These are phyloP conservation scores for Mycena rebaudengoi DNA, from an alignment of 768 basidiomycete genomes.

Conservation along the genomic window DNA sequence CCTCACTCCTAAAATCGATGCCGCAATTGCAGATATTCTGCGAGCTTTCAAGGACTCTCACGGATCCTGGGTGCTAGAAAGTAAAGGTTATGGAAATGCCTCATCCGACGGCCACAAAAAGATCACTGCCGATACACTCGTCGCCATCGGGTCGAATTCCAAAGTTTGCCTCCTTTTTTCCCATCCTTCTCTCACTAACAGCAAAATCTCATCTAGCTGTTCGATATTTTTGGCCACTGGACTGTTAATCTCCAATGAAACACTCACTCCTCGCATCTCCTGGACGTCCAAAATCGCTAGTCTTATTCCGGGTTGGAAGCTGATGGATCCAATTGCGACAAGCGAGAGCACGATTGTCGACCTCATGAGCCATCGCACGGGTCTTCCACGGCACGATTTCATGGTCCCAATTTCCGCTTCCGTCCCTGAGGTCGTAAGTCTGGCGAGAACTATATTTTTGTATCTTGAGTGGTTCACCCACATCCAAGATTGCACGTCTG, in stretches of 20 bases:
- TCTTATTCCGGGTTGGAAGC: constrained; percentile 24
- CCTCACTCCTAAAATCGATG: too few relatives aligned
- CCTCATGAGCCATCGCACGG: constrained; percentile 36
- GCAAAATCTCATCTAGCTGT: too few relatives aligned
- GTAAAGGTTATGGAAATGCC: constrained; percentile 25
- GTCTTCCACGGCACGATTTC: constrained; percentile 33
- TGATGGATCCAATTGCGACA: constrained; percentile 22
- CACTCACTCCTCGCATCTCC: constrained; percentile 7
- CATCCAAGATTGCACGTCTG: constrained; percentile 26
- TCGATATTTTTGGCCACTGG: constrained; percentile 24
- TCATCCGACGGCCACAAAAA: constrained; percentile 11
- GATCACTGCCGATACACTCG: constrained; percentile 12
- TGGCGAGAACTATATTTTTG: too few relatives aligned
- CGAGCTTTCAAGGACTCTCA: constrained; percentile 6
- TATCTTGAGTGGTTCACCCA: too few relatives aligned
- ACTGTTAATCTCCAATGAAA: constrained; percentile 23
- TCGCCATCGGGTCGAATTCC: constrained; percentile 27
- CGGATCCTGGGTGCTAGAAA: constrained; percentile 15
- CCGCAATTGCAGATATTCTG: too few relatives aligned
- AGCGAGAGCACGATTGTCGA: constrained; percentile 33
- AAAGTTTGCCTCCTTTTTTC: not conserved
- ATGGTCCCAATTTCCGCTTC: too few relatives aligned
- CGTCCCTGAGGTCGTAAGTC: too few relatives aligned
- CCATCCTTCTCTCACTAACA: not conserved
- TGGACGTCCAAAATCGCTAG: constrained; percentile 25